These are phyloP conservation scores for Kodamaea lidongshanica DNA, from an alignment of 805 yeast species.

Conservation along the genomic window DNA sequence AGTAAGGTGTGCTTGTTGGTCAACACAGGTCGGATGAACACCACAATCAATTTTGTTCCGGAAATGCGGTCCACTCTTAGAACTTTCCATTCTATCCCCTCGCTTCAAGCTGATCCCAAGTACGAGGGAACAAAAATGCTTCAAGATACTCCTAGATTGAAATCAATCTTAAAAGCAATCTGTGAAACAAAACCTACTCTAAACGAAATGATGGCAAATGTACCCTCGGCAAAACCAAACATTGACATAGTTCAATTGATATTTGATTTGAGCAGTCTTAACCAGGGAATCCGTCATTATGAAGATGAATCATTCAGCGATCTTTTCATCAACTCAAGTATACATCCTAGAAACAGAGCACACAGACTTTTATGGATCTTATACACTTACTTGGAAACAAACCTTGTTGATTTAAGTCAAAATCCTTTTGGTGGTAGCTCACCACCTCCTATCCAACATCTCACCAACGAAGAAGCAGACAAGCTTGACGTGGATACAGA, in stretches of 20 bases:
- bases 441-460: constrained; percentile 28
- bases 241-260: constrained; percentile 62
- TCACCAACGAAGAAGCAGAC: constrained; percentile 21
- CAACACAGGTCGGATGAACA: constrained; percentile 88
- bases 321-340: constrained; percentile 57
- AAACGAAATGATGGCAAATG: constrained; percentile 39
- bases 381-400: constrained; percentile 74
- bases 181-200: constrained; percentile 54
- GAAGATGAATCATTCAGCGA: constrained; percentile 46
- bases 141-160: constrained; percentile 92
- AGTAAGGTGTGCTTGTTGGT: constrained; percentile 81
- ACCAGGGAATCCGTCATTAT: constrained; percentile 37
- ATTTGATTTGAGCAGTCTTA: constrained; percentile 64
- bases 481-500: constrained; percentile 43
- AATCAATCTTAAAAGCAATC: constrained; percentile 82
- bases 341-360: constrained; percentile 63
- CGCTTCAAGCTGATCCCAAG: constrained; percentile 65
- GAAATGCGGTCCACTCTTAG: constrained; percentile 93
- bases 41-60: constrained; percentile 89
- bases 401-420: constrained; percentile 41
- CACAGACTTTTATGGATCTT: constrained; percentile 75
- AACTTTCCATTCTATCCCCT: constrained; percentile 90
- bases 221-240: constrained; percentile 40
- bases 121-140: constrained; percentile 54
- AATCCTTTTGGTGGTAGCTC: constrained; percentile 52